A percentile compares a stretch with the other conserved stretches of the same genome.
Conservation (phyloP, 352 stramenopile species). For the Phytophthora ohioensis region DNA sequence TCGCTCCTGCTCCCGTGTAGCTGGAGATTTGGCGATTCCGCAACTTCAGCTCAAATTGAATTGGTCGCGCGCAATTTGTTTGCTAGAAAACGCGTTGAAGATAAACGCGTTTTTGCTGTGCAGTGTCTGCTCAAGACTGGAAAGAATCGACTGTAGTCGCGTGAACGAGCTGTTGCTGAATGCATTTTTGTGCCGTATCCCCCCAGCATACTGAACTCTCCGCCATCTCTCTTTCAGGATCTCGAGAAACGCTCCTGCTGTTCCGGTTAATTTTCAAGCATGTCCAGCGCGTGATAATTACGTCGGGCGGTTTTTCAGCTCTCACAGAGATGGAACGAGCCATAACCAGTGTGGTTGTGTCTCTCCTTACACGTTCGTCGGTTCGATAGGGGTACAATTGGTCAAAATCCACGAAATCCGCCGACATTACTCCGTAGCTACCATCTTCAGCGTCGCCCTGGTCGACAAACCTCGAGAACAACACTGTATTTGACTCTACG, state of each 20-base stretch:
- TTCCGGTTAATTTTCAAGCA: slow-evolving; percentile 23
- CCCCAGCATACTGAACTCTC: slow-evolving; percentile 33
- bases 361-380: slow-evolving; percentile 36
- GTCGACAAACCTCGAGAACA: slow-evolving; percentile 27
- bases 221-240: slow-evolving; percentile 23
- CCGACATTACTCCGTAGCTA: slow-evolving; percentile 20
- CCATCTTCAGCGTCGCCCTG: neutral
- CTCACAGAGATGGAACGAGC: neutral
- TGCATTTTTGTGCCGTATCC: slow-evolving; percentile 9
- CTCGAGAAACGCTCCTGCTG: neutral
- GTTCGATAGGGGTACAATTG: slow-evolving; percentile 49
- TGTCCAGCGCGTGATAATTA: slow-evolving; percentile 38
- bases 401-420: slow-evolving; percentile 50
- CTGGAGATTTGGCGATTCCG: no score
- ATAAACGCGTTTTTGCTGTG: neutral
- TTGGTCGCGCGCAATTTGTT: no score
- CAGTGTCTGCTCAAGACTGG: neutral
- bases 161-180: slow-evolving; percentile 26
- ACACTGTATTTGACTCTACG: slow-evolving; percentile 28
- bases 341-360: slow-evolving; percentile 35
- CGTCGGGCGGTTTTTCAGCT: neutral
- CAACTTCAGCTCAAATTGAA: no score
- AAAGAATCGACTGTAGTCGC: slow-evolving; percentile 2
- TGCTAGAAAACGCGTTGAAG: neutral
- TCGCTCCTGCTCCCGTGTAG: no score